phyloP scores from a whole-genome alignment of 139 green algal species.

The Chlorella sp. region DNA sequence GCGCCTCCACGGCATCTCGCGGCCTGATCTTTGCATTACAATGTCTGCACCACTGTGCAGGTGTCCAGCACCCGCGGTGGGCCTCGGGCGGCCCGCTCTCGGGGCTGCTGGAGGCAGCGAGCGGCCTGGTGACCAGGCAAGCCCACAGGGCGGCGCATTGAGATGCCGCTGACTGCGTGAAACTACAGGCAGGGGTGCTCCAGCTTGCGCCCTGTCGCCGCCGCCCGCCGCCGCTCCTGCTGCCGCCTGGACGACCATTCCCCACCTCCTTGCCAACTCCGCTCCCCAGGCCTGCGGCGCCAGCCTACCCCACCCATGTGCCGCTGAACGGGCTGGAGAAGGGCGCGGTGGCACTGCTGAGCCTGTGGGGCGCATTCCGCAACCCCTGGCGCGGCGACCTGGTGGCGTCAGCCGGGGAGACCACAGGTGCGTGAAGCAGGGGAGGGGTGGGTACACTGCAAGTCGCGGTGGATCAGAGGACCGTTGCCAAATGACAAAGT shows the following conservation, averaged over 20 bases:
- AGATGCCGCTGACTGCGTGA: background rate
- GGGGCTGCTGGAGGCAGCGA: background rate
- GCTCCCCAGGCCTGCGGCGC: background rate
- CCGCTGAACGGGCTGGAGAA: constrained; percentile 73
- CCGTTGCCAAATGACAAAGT: no score
- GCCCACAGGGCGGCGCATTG: background rate
- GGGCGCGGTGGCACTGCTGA: constrained; percentile 66
- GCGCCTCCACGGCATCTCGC: no score
- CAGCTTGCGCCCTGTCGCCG: background rate
- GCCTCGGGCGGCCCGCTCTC: constrained; percentile 2
- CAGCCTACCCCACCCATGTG: constrained; percentile 74
- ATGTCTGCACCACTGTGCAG: background rate
- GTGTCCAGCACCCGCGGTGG: background rate
- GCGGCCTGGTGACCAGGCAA: constrained; percentile 8
- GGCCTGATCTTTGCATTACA: no score
- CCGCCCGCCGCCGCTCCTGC: background rate
- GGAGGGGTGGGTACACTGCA: no score
- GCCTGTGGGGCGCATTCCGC: constrained; percentile 65
- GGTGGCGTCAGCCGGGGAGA: constrained; percentile 87
- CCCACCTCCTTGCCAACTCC: background rate
- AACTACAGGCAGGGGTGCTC: background rate
- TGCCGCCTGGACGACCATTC: background rate
- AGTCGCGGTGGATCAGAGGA: no score
- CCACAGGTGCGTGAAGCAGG: constrained; percentile 42
- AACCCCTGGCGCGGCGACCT: constrained; percentile 77